Conservation (phyloP, 2,329 filamentous ascomycete genomes). For the Fusarium cicatricum region DNA sequence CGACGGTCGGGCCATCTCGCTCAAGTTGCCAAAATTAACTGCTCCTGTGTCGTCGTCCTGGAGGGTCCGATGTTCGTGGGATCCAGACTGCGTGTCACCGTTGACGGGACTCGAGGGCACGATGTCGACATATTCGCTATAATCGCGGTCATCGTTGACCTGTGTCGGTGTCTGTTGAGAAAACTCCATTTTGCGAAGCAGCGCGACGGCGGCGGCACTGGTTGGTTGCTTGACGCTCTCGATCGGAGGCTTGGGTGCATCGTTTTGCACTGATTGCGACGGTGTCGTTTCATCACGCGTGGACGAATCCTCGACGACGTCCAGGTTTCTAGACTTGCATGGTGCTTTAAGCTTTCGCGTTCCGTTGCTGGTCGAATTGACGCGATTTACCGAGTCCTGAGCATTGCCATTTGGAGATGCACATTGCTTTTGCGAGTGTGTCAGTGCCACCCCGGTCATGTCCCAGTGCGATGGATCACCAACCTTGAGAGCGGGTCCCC, state of each 20-base stretch:
- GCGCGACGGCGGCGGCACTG: conserved; percentile 23
- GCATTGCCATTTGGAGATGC: conserved; percentile 16
- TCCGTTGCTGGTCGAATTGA: conserved; percentile 16
- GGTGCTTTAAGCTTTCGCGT: conserved; percentile 2
- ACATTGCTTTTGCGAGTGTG: conserved; percentile 40
- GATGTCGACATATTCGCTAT: conserved; percentile 53
- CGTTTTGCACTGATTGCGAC: conserved; percentile 26
- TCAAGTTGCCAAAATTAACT: conserved; percentile 54
- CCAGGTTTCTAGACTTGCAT: conserved; percentile 5
- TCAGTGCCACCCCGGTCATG: conserved; percentile 41
- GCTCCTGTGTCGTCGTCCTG: conserved; percentile 60
- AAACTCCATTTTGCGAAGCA: conserved; percentile 51
- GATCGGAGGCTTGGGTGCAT: conserved; percentile 33
- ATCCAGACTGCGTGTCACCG: conserved; percentile 39
- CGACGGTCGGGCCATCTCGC: conserved; percentile 48
- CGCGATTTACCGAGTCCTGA: conserved; percentile 21
- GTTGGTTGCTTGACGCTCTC: conserved; percentile 28
- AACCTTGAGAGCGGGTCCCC: conserved; percentile 32
- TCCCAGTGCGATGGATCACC: conserved; percentile 38
- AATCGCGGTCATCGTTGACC: conserved; percentile 64
- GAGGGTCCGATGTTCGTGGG: conserved; percentile 49
- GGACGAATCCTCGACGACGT: conserved; percentile 3
- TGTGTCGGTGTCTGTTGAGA: conserved; percentile 65
- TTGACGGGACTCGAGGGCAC: conserved; percentile 42
- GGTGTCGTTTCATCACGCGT: conserved; percentile 36